Evolutionary conservation across 2,329 filamentous ascomycete species (phyloP).

Genomic region (Amesomyces nigricolor): DNA sequence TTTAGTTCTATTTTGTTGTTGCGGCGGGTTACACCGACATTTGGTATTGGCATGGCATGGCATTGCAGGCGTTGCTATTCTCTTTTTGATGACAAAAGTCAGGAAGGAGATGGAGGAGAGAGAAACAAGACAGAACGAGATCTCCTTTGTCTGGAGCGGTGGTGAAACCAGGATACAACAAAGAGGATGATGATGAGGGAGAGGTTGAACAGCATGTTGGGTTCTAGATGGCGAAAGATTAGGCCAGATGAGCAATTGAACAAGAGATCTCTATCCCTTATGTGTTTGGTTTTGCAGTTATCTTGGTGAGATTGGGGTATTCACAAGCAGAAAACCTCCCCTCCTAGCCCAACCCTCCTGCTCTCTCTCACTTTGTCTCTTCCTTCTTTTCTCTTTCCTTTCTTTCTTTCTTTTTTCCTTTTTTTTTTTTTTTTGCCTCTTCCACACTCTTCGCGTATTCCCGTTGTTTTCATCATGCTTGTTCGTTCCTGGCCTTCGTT

Average conservation of each 20-base stretch:
- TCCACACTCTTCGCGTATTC: not conserved
- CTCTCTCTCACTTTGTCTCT: too few relatives aligned
- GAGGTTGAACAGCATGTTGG: not conserved
- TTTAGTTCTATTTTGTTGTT: not conserved
- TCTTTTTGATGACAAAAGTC: not conserved
- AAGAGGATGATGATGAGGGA: not conserved
- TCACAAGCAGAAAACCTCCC: not conserved
- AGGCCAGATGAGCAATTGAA: conserved; percentile 10
- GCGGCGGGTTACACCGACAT: conserved; percentile 6
- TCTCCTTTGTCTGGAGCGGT: not conserved
- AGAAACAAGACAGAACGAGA: not conserved
- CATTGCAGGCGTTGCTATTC: conserved; percentile 1
- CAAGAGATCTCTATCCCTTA: conserved; percentile 3
- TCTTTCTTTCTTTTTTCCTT: too few relatives aligned
- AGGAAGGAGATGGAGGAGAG: too few relatives aligned
- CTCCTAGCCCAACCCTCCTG: too few relatives aligned
- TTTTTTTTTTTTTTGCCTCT: not conserved
- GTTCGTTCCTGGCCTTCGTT: too few relatives aligned
- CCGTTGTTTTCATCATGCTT: not conserved
- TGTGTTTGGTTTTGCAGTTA: not conserved
- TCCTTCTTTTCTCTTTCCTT: too few relatives aligned
- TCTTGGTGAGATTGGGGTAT: not conserved
- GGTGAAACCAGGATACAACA: conserved; percentile 6
- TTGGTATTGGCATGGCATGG: conserved; percentile 7
- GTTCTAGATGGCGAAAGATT: not conserved